phyloP scores from a whole-genome alignment of 768 basidiomycete genomes.

The Boletus vinaceobasis region DNA sequence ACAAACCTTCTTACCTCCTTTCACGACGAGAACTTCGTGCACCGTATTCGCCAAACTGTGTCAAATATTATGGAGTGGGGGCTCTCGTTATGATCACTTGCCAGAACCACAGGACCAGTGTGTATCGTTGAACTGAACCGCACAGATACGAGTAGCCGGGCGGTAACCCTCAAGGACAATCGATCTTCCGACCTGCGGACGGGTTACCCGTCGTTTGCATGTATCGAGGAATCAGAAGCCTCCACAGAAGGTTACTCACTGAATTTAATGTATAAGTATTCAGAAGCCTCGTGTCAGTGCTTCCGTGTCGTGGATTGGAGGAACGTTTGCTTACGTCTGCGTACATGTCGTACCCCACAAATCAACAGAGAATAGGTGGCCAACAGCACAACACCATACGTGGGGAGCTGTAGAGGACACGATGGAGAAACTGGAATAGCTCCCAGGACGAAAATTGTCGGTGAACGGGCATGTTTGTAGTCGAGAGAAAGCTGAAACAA shows the following conservation, averaged over 20 bases:
- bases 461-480: too few relatives aligned
- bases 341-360: conserved; percentile 13
- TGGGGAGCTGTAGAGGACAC: neutral
- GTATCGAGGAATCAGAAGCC: neutral
- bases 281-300: neutral
- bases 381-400: conserved; percentile 10
- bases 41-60: too few relatives aligned
- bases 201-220: neutral
- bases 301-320: neutral
- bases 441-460: neutral
- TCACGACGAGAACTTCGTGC: too few relatives aligned
- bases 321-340: conserved; percentile 4
- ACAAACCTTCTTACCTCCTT: too few relatives aligned
- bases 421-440: neutral
- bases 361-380: conserved; percentile 5
- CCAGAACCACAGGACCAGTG: too few relatives aligned
- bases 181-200: too few relatives aligned
- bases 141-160: too few relatives aligned
- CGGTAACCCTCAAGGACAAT: too few relatives aligned
- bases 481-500: too few relatives aligned
- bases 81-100: too few relatives aligned
- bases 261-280: conserved; percentile 1
- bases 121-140: too few relatives aligned
- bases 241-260: neutral
- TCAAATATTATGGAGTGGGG: too few relatives aligned